These are phyloP conservation scores for Bathelium albidoporum DNA, from an alignment of 495 filamentous ascomycete genomes.

Conservation along the genomic window DNA sequence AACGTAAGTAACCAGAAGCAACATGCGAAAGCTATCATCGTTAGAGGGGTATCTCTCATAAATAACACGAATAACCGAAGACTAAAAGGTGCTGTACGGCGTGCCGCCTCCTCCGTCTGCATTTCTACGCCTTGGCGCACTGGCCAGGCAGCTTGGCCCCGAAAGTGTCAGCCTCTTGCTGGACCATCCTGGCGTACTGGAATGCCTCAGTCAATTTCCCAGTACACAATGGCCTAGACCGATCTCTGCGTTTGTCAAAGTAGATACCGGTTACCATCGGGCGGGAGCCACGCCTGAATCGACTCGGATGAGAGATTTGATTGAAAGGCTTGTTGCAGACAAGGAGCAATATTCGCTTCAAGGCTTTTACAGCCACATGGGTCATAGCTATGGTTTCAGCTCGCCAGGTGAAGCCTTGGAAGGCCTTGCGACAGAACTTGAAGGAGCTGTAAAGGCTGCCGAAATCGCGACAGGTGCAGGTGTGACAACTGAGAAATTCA, in stretches of 20 bases:
- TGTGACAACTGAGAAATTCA: conserved; percentile 34
- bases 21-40: neutral
- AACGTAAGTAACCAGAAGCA: conserved; percentile 39
- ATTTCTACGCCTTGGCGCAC: conserved; percentile 43
- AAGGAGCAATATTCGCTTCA: conserved; percentile 35
- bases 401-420: conserved; percentile 45
- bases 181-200: conserved; percentile 56
- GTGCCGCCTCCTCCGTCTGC: conserved; percentile 59
- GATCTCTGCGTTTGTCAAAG: conserved; percentile 53
- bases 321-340: conserved; percentile 37
- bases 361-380: conserved; percentile 73
- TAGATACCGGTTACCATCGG: conserved; percentile 68
- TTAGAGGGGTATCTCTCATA: neutral
- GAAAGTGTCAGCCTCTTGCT: conserved; percentile 55
- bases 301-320: conserved; percentile 39
- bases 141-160: conserved; percentile 42
- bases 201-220: conserved; percentile 29
- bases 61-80: neutral
- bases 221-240: conserved; percentile 27
- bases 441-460: conserved; percentile 43
- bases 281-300: conserved; percentile 55
- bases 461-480: conserved; percentile 20
- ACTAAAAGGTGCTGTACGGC: conserved; percentile 50
- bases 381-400: conserved; percentile 54
- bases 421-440: conserved; percentile 51